Percentiles rank a stretch among this genome's conserved stretches.
Conservation (phyloP, 805 yeast species). For the Pichia nanzhaoensis region DNA sequence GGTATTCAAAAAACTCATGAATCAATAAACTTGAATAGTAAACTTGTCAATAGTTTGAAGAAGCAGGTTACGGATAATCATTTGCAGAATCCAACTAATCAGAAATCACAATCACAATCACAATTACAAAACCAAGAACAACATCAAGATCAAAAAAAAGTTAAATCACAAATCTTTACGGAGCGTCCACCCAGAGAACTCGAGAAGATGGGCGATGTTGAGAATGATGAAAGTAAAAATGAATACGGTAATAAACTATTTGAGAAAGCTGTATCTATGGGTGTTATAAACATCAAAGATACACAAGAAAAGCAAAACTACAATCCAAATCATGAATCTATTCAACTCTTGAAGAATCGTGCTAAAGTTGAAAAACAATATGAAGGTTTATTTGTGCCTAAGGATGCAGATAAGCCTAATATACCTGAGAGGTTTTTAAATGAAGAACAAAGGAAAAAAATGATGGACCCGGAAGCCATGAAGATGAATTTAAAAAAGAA, state of each 20-base stretch:
- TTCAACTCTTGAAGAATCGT: conserved; percentile 21
- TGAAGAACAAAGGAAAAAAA: conserved; percentile 11
- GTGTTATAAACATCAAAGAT: conserved; percentile 20
- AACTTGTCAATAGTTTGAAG: conserved; percentile 7
- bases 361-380: conserved; percentile 18
- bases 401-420: conserved; percentile 16
- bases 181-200: conserved; percentile 15
- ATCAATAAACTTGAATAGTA: conserved; percentile 1
- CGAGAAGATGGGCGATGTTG: conserved; percentile 10
- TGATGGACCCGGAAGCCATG: conserved; percentile 8
- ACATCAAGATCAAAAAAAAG: neutral
- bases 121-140: too few relatives aligned
- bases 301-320: conserved; percentile 1
- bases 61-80: conserved; percentile 11
- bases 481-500: conserved; percentile 7
- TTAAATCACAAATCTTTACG: conserved; percentile 13
- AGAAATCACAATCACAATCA: neutral
- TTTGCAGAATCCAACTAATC: neutral
- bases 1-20: conserved; percentile 2
- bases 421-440: conserved; percentile 18
- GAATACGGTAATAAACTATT: conserved; percentile 13
- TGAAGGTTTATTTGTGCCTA: conserved; percentile 13
- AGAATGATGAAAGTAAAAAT: neutral
- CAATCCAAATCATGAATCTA: conserved; percentile 19
- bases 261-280: conserved; percentile 20